Conservation (phyloP, 1,284 basidiomycete genomes). For the Puccinia triticina region DNA sequence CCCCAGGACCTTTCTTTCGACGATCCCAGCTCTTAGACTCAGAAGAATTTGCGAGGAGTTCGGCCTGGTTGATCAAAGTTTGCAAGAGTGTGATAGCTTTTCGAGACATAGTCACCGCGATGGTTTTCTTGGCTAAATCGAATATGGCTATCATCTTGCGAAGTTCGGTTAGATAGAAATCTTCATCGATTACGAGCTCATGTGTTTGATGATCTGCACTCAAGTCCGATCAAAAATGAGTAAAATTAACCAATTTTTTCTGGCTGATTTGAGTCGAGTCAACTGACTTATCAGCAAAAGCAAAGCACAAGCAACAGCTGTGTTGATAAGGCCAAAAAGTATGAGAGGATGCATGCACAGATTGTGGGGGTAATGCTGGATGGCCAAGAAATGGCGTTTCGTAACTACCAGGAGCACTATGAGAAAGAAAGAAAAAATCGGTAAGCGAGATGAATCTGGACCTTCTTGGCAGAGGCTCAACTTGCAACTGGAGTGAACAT, state of each 20-base stretch:
- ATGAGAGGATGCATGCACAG: conserved; percentile 39
- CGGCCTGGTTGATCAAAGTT: conserved; percentile 27
- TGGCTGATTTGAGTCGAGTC: neutral
- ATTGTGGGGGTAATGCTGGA: neutral
- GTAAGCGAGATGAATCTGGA: neutral
- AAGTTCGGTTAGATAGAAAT: conserved; percentile 17
- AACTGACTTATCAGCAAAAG: conserved; percentile 29
- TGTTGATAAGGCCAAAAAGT: conserved; percentile 30
- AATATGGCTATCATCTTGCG: conserved; percentile 6
- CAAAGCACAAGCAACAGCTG: conserved; percentile 32
- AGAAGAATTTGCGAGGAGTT: neutral
- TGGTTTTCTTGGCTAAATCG: conserved; percentile 20
- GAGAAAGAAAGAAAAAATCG: neutral
- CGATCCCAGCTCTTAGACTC: conserved; percentile 18
- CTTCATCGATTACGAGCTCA: conserved; percentile 22
- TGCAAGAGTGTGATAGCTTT: conserved; percentile 10
- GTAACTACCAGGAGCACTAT: neutral
- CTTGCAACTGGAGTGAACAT: neutral
- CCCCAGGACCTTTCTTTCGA: conserved; percentile 24
- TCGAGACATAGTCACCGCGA: conserved; percentile 18
- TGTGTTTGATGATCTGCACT: conserved; percentile 18
- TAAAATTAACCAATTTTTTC: neutral
- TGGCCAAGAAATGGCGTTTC: conserved; percentile 32
- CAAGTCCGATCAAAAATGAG: neutral
- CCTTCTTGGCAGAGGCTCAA: neutral